These are phyloP conservation scores for Trichoderma orchidacearum DNA, from an alignment of 495 filamentous ascomycete genomes.

Conservation along the genomic window DNA sequence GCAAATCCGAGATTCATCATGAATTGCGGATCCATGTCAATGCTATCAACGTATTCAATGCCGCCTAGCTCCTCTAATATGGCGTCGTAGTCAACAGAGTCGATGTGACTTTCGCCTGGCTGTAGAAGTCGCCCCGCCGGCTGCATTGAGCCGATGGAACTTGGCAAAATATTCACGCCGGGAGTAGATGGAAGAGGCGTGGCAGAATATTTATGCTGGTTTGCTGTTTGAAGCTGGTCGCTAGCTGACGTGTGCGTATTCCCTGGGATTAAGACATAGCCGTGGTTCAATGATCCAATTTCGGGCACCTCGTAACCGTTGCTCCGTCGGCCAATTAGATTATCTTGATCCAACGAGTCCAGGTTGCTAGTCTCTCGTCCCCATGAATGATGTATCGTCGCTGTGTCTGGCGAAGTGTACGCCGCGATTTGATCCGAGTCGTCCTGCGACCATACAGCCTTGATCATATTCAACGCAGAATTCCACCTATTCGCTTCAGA, in stretches of 20 bases:
- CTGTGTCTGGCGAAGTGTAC: neutral
- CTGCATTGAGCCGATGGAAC: conserved; percentile 3
- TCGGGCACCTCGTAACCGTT: neutral
- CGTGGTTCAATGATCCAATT: neutral
- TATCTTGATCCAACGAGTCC: neutral
- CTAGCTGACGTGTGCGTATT: neutral
- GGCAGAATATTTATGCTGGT: neutral
- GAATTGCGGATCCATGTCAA: conserved; percentile 20
- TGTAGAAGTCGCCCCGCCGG: conserved; percentile 5
- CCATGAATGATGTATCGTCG: neutral
- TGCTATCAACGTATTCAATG: conserved; percentile 45
- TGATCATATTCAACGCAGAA: neutral
- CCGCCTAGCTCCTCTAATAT: conserved; percentile 51
- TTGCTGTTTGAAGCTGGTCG: neutral
- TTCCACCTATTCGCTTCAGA: neutral
- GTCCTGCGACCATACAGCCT: neutral
- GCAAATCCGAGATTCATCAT: conserved; percentile 49
- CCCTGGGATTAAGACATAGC: neutral
- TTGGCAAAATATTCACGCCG: conserved; percentile 5
- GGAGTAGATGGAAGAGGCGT: neutral
- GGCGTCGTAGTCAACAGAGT: conserved; percentile 34
- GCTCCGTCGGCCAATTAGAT: neutral
- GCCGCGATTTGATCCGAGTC: neutral
- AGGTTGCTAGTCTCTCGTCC: neutral
- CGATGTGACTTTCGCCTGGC: neutral